Conservation (phyloP, 2,329 filamentous ascomycete species). For the Cordyceps cicadae region DNA sequence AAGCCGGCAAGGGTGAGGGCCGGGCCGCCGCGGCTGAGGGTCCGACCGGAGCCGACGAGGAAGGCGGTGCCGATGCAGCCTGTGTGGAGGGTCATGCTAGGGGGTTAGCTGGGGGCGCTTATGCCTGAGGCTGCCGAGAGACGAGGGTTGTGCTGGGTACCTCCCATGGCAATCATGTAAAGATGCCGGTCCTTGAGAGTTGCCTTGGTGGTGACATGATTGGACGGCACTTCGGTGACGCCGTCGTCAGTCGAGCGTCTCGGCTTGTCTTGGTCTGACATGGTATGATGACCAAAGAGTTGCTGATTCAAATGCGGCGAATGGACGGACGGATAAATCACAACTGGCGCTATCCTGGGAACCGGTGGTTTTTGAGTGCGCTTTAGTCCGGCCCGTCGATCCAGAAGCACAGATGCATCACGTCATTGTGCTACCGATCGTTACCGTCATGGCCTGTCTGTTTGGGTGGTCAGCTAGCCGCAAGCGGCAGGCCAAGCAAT, state of each 20-base stretch:
- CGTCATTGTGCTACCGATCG: too few relatives aligned
- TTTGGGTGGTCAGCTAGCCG: too few relatives aligned
- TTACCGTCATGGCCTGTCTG: too few relatives aligned
- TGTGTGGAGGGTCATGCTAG: not conserved
- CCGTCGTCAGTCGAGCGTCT: not conserved
- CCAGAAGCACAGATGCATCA: too few relatives aligned
- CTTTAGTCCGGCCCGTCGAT: too few relatives aligned
- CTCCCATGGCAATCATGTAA: conserved; percentile 11
- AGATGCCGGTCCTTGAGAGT: conserved; percentile 4
- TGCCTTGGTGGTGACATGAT: not conserved
- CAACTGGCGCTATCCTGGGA: not conserved
- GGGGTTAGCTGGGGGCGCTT: not conserved
- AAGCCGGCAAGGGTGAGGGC: not conserved
- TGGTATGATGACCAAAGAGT: not conserved
- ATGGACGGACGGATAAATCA: not conserved
- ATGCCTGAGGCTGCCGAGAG: not conserved
- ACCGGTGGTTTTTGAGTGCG: not conserved
- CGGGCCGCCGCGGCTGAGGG: conserved; percentile 4
- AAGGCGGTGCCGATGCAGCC: conserved; percentile 4
- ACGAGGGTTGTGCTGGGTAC: not conserved
- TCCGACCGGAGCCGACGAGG: conserved; percentile 3
- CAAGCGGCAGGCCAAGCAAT: too few relatives aligned
- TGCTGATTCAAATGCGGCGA: too few relatives aligned
- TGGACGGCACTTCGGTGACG: too few relatives aligned
- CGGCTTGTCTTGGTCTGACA: not conserved